Evolutionary conservation across 345 rosid species (phyloP).

Genomic region (Citrus reticulata): DNA sequence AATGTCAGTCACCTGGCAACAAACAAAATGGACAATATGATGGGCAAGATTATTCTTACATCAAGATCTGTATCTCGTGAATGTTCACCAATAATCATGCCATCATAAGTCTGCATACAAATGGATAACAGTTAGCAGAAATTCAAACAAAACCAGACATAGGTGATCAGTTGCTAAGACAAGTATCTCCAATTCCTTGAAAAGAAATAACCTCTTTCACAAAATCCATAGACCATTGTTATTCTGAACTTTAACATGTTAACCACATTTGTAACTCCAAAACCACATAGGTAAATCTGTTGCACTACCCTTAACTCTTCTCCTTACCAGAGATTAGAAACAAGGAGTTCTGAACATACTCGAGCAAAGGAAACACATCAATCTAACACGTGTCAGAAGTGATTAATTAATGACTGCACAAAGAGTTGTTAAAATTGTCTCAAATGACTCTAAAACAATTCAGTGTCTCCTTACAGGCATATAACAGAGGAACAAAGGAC

Average conservation of each 20-base stretch:
- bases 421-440: background rate
- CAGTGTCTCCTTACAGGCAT: background rate
- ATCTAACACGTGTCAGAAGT: background rate
- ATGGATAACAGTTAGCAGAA: constrained; percentile 15
- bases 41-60: constrained; percentile 45
- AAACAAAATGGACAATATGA: background rate
- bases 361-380: background rate
- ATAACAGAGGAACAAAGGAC: background rate
- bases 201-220: background rate
- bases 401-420: too few relatives aligned
- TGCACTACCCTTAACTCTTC: background rate
- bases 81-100: constrained; percentile 98
- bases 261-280: background rate
- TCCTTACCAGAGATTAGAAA: background rate
- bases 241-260: background rate
- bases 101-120: constrained; percentile 82
- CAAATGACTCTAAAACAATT: background rate
- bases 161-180: background rate
- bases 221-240: background rate
- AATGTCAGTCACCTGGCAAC: constrained; percentile 18
- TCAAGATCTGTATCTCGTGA: constrained; percentile 95
- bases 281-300: background rate
- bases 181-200: background rate
- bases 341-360: background rate
- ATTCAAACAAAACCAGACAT: background rate